phyloP scores from a whole-genome alignment of 176 grass and related monocot genomes.

The Musa itinerans region DNA sequence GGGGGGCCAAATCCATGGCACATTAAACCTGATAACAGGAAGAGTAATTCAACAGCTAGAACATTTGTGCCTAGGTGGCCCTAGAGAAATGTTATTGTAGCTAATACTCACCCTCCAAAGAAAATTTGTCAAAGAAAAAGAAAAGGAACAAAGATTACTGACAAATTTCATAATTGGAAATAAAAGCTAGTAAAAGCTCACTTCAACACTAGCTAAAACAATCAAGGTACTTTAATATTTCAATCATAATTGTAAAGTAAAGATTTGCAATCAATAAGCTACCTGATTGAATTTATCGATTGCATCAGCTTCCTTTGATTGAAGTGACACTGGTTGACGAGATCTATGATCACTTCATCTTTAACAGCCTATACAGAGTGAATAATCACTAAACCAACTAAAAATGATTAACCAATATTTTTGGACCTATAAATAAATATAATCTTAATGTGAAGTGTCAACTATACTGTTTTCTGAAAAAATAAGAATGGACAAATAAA shows the following conservation, averaged over 20 bases:
- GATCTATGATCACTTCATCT: constrained; percentile 77
- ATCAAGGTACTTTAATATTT: background rate
- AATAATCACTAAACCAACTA: background rate
- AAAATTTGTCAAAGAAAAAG: constrained; percentile 11
- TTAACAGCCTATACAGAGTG: constrained; percentile 46
- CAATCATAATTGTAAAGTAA: background rate
- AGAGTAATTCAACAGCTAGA: background rate
- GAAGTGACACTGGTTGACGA: constrained; percentile 48
- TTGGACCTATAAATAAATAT: constrained; percentile 4
- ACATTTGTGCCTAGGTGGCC: background rate
- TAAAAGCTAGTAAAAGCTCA: background rate
- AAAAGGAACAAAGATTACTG: constrained; percentile 4
- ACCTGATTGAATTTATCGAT: constrained; percentile 55
- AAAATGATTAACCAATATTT: background rate
- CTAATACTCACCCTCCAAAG: background rate
- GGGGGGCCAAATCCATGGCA: too few species aligned
- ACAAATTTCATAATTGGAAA: background rate
- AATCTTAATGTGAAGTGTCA: too few species aligned
- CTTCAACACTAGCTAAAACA: background rate
- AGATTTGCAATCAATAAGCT: background rate
- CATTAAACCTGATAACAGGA: too few species aligned
- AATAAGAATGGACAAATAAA: background rate
- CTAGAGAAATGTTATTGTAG: background rate
- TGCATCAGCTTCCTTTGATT: constrained; percentile 62
- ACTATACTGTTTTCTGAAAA: constrained; percentile 1